Percentiles rank a stretch among this genome's conserved stretches.
Conservation (phyloP, 805 yeast genomes). For the Lipomyces sp. region DNA sequence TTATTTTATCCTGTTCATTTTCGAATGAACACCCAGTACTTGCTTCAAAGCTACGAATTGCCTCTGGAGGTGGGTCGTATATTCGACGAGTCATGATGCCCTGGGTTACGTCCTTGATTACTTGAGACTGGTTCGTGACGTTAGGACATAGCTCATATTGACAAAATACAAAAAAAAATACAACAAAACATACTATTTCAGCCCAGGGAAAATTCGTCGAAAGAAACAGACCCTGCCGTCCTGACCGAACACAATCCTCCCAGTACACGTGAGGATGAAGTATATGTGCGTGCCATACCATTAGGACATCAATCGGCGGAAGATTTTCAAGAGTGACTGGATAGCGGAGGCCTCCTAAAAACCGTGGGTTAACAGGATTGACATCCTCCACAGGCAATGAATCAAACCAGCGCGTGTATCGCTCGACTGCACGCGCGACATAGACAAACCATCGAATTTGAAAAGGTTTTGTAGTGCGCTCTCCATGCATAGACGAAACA, state of each 20-base stretch:
- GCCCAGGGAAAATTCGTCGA: slow-evolving; percentile 3
- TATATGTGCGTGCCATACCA: slow-evolving; percentile 31
- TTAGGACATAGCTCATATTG: not conserved
- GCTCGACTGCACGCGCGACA: slow-evolving; percentile 3
- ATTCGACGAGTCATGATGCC: not conserved
- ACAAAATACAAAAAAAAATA: not conserved
- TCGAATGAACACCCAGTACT: slow-evolving; percentile 3
- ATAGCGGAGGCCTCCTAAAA: not conserved
- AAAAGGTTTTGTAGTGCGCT: not conserved
- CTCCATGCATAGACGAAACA: not conserved
- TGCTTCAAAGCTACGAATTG: slow-evolving; percentile 1
- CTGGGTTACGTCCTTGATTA: not conserved
- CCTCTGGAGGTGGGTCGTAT: slow-evolving; percentile 7
- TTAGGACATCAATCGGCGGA: slow-evolving; percentile 29
- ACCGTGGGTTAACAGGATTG: not conserved
- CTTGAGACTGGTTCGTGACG: slow-evolving; percentile 3
- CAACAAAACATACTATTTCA: not conserved
- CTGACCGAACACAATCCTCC: slow-evolving; percentile 18
- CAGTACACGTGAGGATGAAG: slow-evolving; percentile 25
- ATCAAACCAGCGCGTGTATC: slow-evolving; percentile 1
- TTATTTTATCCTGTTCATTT: slow-evolving; percentile 1
- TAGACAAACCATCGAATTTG: slow-evolving; percentile 2
- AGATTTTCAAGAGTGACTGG: slow-evolving; percentile 1
- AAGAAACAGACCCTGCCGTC: not conserved
- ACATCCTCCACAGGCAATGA: not conserved